Conservation (phyloP, 2,329 filamentous ascomycete genomes). For the Colletotrichum nymphaeae region DNA sequence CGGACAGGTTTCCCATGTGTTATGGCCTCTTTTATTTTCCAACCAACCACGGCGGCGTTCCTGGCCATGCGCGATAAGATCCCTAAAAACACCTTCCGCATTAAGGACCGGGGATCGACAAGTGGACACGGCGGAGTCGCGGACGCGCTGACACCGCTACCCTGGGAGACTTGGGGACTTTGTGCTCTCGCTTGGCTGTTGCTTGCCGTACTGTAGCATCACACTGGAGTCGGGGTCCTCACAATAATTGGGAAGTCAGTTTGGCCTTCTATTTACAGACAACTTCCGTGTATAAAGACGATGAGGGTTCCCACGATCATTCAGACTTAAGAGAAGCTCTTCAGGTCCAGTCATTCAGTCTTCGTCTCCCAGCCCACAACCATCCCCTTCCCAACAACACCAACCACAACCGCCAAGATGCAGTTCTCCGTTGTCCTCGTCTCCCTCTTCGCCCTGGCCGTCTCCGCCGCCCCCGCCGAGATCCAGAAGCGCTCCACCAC, state of each 20-base stretch:
- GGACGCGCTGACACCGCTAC: conserved; percentile 8
- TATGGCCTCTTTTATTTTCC: neutral
- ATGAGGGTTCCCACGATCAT: neutral
- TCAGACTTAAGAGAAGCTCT: neutral
- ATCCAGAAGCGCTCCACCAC: conserved; percentile 51
- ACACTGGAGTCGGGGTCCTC: neutral
- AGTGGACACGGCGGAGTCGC: neutral
- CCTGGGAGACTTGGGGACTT: neutral
- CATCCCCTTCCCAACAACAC: neutral
- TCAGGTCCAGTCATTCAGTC: conserved; percentile 1
- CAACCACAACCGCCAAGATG: conserved; percentile 19
- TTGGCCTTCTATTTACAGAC: neutral
- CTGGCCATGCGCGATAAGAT: conserved; percentile 35
- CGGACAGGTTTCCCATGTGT: neutral
- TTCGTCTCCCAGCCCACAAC: neutral
- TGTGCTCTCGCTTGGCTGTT: neutral
- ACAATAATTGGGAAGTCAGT: neutral
- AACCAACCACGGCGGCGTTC: conserved; percentile 32
- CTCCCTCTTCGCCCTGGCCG: conserved; percentile 32
- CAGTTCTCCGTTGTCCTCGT: conserved; percentile 34
- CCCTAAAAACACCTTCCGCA: conserved; percentile 25
- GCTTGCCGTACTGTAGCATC: conserved; percentile 3
- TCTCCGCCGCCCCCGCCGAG: conserved; percentile 26
- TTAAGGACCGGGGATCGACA: conserved; percentile 26
- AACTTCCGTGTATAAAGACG: conserved; percentile 1